phyloP scores from a whole-genome alignment of 2,329 filamentous ascomycete genomes.

The Cyclaneusma minus region DNA sequence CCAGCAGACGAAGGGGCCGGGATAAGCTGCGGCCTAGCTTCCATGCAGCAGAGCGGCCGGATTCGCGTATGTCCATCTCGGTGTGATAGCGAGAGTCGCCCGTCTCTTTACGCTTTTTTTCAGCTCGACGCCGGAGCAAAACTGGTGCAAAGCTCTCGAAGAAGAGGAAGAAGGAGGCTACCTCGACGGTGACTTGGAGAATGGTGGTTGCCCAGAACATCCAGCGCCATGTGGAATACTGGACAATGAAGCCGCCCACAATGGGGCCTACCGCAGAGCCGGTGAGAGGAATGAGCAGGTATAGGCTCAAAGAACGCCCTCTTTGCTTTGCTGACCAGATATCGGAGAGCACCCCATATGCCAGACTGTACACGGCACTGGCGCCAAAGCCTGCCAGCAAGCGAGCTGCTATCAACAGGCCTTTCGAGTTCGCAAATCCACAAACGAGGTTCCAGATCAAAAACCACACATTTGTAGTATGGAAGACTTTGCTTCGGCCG shows the following conservation, averaged over 20 bases:
- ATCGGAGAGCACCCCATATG: slow-evolving; percentile 34
- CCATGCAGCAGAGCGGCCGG: slow-evolving; percentile 15
- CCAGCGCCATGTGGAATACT: slow-evolving; percentile 35
- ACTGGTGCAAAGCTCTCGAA: slow-evolving; percentile 31
- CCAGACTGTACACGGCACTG: slow-evolving; percentile 35
- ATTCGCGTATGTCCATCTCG: slow-evolving; percentile 32
- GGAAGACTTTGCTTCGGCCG: slow-evolving; percentile 43
- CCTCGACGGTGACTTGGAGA: slow-evolving; percentile 23
- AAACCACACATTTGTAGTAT: slow-evolving; percentile 36
- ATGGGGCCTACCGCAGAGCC: slow-evolving; percentile 43
- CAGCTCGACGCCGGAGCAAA: slow-evolving; percentile 28
- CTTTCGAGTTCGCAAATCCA: slow-evolving; percentile 31
- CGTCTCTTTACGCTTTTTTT: slow-evolving; percentile 30
- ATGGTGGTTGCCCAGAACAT: slow-evolving; percentile 33
- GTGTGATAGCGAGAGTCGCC: slow-evolving; percentile 23
- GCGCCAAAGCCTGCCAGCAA: slow-evolving; percentile 43
- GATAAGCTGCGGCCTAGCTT: slow-evolving; percentile 24
- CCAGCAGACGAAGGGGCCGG: slow-evolving; percentile 34
- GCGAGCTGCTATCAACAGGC: slow-evolving; percentile 38
- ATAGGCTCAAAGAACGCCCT: slow-evolving; percentile 34
- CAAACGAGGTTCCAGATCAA: slow-evolving; percentile 38
- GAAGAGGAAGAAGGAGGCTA: slow-evolving; percentile 24
- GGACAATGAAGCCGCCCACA: slow-evolving; percentile 33
- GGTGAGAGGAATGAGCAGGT: slow-evolving; percentile 43
- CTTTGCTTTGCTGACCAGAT: slow-evolving; percentile 38